These are phyloP conservation scores for Rhinocladiella similis DNA, from an alignment of 2,329 filamentous ascomycete species.

Conservation along the genomic window DNA sequence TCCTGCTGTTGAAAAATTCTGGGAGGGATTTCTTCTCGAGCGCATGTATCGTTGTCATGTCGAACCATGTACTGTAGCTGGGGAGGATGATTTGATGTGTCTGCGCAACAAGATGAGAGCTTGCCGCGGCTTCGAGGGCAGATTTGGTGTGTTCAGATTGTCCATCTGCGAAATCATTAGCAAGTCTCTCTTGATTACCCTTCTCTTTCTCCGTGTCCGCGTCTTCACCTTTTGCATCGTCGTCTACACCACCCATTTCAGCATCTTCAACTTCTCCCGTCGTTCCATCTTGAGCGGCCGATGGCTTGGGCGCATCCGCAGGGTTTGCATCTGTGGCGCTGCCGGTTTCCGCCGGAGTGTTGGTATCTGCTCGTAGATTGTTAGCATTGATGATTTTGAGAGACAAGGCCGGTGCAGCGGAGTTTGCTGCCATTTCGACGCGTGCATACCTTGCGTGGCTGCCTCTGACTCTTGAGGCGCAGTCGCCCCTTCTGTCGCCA, in stretches of 20 bases:
- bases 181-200: conserved; percentile 38
- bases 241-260: conserved; percentile 71
- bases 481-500: no score
- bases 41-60: conserved; percentile 89
- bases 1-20: conserved; percentile 98
- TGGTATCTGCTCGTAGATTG: conserved; percentile 7
- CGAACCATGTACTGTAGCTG: conserved; percentile 98
- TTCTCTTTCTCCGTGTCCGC: conserved; percentile 42
- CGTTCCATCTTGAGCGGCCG: conserved; percentile 59
- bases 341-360: conserved; percentile 11
- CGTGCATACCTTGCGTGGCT: conserved; percentile 17
- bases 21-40: conserved; percentile 93
- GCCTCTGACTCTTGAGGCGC: neutral
- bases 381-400: conserved; percentile 1
- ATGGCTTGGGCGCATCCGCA: conserved; percentile 64
- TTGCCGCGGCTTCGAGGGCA: conserved; percentile 78
- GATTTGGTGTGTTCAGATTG: conserved; percentile 72
- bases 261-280: conserved; percentile 66
- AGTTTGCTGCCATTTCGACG: neutral
- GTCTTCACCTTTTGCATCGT: conserved; percentile 42
- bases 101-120: conserved; percentile 88
- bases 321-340: conserved; percentile 14
- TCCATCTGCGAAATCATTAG: conserved; percentile 49
- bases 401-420: neutral
- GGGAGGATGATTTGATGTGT: conserved; percentile 95